A percentile compares a stretch with the other conserved stretches of the same genome.
Conservation (phyloP, 345 rosid genomes). For the Fremontodendron californicum region DNA sequence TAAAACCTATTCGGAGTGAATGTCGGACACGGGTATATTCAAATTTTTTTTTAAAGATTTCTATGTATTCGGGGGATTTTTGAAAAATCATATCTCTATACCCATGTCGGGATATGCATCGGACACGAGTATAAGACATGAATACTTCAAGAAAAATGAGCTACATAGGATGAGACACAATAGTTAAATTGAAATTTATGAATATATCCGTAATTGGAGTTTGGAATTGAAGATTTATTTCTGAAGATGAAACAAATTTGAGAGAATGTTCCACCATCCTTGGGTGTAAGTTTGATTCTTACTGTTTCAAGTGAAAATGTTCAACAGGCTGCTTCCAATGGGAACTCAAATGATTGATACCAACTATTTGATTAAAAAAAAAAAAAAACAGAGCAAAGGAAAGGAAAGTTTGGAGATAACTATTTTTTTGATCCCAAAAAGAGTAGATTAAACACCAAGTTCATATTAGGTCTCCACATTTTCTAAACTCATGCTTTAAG, state of each 20-base stretch:
- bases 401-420: not conserved
- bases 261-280: not conserved
- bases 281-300: not conserved
- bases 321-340: not conserved
- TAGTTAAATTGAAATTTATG: not conserved
- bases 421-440: too few species aligned
- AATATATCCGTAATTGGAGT: not conserved
- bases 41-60: too few species aligned
- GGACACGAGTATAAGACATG: too few species aligned
- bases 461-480: not conserved
- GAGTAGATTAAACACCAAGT: too few species aligned
- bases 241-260: not conserved
- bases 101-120: too few species aligned
- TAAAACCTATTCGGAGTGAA: too few species aligned
- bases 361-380: not conserved
- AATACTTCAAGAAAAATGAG: too few species aligned
- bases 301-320: not conserved
- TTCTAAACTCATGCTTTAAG: not conserved
- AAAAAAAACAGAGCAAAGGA: not conserved
- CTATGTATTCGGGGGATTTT: too few species aligned
- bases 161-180: too few species aligned
- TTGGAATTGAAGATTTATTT: not conserved
- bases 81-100: too few species aligned
- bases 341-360: not conserved
- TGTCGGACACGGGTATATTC: too few species aligned